These are phyloP conservation scores for Immersiporthe knoxdaviesiana DNA, from an alignment of 2,329 filamentous ascomycete genomes.

Conservation along the genomic window DNA sequence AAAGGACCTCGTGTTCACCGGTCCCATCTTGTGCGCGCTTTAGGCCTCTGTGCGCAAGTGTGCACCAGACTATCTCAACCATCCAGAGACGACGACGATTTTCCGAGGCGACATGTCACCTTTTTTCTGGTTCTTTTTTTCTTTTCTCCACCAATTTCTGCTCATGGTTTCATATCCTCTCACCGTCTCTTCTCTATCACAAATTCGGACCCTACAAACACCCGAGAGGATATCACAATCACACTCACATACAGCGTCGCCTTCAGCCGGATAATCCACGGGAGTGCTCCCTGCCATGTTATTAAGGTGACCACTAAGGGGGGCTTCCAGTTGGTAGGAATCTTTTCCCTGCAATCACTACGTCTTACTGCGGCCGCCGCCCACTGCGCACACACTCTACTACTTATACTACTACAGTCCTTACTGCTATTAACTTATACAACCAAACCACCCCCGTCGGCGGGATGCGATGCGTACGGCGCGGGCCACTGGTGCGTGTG, in stretches of 20 bases:
- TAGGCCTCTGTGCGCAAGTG: constrained; percentile 4
- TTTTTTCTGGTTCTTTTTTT: no score
- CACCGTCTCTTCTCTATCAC: no score
- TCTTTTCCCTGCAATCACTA: neutral
- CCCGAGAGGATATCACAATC: neutral
- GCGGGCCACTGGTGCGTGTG: constrained; percentile 19
- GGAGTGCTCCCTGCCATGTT: constrained; percentile 3
- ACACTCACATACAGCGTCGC: neutral
- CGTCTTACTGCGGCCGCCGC: constrained; percentile 4
- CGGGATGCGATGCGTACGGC: constrained; percentile 15
- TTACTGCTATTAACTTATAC: no score
- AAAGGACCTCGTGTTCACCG: constrained; percentile 1
- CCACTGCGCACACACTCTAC: no score
- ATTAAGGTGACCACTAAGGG: neutral
- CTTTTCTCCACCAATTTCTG: constrained; percentile 2
- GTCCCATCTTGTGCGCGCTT: neutral
- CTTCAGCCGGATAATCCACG: constrained; percentile 2
- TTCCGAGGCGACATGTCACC: constrained; percentile 18
- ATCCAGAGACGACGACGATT: no score
- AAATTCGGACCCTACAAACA: neutral
- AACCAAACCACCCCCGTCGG: constrained; percentile 7
- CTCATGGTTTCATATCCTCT: constrained; percentile 21
- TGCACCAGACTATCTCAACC: neutral
- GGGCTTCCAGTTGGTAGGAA: neutral
- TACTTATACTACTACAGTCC: no score